Evolutionary conservation across 257 asterid species (phyloP), one percentile per base, ranked within the genome.

Genomic region (Petunia secreta): DNA sequence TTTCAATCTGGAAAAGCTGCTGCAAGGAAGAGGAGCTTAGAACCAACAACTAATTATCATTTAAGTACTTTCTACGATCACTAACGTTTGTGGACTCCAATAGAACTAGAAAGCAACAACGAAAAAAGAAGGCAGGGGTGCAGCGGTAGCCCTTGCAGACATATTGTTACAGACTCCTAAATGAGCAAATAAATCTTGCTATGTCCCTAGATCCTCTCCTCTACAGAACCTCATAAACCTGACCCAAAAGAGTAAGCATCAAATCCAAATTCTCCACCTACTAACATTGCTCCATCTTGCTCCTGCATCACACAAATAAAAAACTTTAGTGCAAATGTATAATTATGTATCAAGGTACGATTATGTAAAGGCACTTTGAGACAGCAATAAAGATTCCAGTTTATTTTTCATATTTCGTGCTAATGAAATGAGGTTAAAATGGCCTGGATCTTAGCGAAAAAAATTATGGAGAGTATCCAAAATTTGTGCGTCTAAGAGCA

Each of bases 241-340:
- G 89, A 80, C 52, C 94, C 92, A 13, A 90, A 92, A 3, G 88
- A 60, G 80, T 80, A 91, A 79, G 89, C 90, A 64, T 88, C 93
- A 41, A 88, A 85, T 46, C 85, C 91, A n/a, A 91, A 87, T 75
- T 87, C 91, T 44, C 91, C 91, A 36, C 91, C 91, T 48, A 84
- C 88, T 58, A 93, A 57, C 53, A 79, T 43, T 40, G 79, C 85
- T 62, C 85, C 96, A 64, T 88, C 92, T 54, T 83, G 92, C 86
- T 92, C 98, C 99, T 95, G 88, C 91, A 84, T 78, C 64, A 63
- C 73, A 79, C 69, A 76, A 84, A 69, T 43, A 50, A 73, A 50
- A 73, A 34, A 16, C 2, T 34, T 71, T 5, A 71, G 2, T 7
- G 8, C 15, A 3, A 67, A 67, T 25, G 41, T 60, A 60, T 37